Evolutionary conservation across 2,329 filamentous ascomycete species (phyloP).

Genomic region (Ophiognomonia clavigignenti-juglandacearum): DNA sequence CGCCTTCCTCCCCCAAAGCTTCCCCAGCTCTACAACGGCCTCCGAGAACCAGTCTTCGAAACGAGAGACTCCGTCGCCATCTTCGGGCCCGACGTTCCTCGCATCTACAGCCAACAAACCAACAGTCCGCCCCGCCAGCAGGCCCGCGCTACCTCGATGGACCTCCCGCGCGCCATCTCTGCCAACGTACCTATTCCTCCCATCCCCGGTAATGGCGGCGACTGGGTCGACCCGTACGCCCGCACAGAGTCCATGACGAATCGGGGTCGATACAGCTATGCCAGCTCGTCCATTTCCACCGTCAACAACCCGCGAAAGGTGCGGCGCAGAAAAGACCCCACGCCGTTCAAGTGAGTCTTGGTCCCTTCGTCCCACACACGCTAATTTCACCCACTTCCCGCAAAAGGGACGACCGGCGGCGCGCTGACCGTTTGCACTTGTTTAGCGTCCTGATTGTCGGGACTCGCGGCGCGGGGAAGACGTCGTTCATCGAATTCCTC

Average conservation of each 20-base stretch:
- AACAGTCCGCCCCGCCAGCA: slow-evolving; percentile 14
- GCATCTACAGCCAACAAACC: slow-evolving; percentile 24
- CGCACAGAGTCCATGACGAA: slow-evolving; percentile 94
- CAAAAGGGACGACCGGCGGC: no score
- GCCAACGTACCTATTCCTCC: slow-evolving; percentile 49
- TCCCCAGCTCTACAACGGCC: slow-evolving; percentile 45
- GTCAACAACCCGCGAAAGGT: slow-evolving; percentile 91
- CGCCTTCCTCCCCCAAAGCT: slow-evolving; percentile 47
- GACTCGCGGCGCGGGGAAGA: slow-evolving; percentile 84
- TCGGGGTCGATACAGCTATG: slow-evolving; percentile 93
- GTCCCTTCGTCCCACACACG: no score
- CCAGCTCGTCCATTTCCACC: slow-evolving; percentile 83
- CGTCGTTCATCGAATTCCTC: slow-evolving; percentile 93
- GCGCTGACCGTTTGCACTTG: slow-evolving; percentile 3
- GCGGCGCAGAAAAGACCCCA: slow-evolving; percentile 92
- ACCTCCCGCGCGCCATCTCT: slow-evolving; percentile 34
- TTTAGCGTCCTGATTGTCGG: slow-evolving; percentile 84
- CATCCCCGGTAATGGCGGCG: slow-evolving; percentile 47
- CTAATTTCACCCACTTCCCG: no score
- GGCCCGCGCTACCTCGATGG: slow-evolving; percentile 48
- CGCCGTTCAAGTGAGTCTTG: slow-evolving; percentile 89
- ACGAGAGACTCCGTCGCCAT: slow-evolving; percentile 8
- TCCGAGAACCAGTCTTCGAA: slow-evolving; percentile 4
- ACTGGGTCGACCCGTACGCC: slow-evolving; percentile 70
- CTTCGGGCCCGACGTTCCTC: slow-evolving; percentile 4